phyloP scores from a whole-genome alignment of 139 green algal species.

The Chlamydomonas incerta region DNA sequence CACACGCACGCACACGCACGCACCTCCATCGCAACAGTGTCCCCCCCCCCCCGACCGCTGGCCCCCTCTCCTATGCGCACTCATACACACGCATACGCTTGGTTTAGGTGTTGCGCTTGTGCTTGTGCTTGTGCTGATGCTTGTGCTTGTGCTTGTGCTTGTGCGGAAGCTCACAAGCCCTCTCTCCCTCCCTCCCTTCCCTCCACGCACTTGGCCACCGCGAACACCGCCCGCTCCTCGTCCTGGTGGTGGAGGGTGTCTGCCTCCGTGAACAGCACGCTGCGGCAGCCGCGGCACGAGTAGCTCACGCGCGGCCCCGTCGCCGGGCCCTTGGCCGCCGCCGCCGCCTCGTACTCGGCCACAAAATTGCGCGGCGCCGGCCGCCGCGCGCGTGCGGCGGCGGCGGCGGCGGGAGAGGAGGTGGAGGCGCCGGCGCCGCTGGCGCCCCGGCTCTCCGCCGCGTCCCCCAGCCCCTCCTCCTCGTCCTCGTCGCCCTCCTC shows the following conservation, averaged over 20 bases:
- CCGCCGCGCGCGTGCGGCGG: neutral
- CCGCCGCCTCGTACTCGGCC: slow-evolving; percentile 27
- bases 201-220: slow-evolving; percentile 2
- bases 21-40: too few species aligned
- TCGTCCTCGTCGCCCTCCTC: neutral
- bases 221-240: slow-evolving; percentile 27
- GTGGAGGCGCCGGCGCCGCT: neutral
- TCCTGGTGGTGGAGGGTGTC: slow-evolving; percentile 6
- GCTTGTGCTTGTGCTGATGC: too few species aligned
- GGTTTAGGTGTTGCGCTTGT: too few species aligned
- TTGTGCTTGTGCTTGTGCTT: too few species aligned
- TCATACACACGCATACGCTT: too few species aligned
- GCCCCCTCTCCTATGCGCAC: too few species aligned
- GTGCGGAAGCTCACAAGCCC: too few species aligned
- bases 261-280: slow-evolving; percentile 39
- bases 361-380: slow-evolving; percentile 33
- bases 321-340: slow-evolving; percentile 7
- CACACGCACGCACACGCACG: too few species aligned
- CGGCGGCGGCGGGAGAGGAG: neutral
- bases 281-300: slow-evolving; percentile 38
- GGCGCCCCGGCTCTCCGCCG: neutral
- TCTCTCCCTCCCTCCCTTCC: neutral
- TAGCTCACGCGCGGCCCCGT: slow-evolving; percentile 26
- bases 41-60: too few species aligned
- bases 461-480: neutral